A percentile compares a stretch with the other conserved stretches of the same genome.
These are phyloP conservation scores for Podila epicladia DNA, from an alignment of 192 early-diverging fungal species.

Conservation along the genomic window DNA sequence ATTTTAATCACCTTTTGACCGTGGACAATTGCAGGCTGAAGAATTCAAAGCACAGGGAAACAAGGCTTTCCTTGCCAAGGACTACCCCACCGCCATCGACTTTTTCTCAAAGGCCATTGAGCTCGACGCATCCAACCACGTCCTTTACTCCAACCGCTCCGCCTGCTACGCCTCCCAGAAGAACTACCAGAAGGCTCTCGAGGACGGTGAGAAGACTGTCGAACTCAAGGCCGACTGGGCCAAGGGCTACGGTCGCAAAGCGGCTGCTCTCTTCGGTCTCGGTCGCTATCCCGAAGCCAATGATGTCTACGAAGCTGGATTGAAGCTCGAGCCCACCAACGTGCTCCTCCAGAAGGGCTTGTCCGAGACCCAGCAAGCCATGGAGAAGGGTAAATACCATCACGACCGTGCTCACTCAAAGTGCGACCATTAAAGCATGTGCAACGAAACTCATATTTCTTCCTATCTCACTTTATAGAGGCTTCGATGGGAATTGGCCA, in stretches of 20 bases:
- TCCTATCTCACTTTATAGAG: conserved; percentile 6
- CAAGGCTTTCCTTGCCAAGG: conserved; percentile 83
- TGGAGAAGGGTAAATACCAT: conserved; percentile 48
- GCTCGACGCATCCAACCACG: conserved; percentile 89
- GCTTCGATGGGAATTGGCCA: conserved; percentile 57
- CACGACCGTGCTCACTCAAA: too few relatives aligned
- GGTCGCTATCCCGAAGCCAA: conserved; percentile 73
- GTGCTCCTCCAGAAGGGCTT: conserved; percentile 79
- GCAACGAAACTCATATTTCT: not conserved
- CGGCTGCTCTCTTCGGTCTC: conserved; percentile 85
- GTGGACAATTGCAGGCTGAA: conserved; percentile 32
- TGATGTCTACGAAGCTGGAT: conserved; percentile 80
- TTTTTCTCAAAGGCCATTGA: conserved; percentile 87
- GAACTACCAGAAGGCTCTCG: conserved; percentile 79
- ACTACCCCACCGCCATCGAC: conserved; percentile 80
- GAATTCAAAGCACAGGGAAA: conserved; percentile 73
- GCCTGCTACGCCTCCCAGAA: conserved; percentile 83
- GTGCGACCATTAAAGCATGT: not conserved
- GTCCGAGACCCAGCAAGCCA: conserved; percentile 75
- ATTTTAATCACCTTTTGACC: too few relatives aligned
- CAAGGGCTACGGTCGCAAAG: conserved; percentile 92
- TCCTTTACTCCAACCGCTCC: conserved; percentile 94
- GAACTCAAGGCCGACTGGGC: conserved; percentile 86
- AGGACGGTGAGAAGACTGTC: conserved; percentile 89
- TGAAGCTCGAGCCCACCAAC: conserved; percentile 84